Percentiles rank a stretch among this genome's conserved stretches.
These are phyloP conservation scores for Coccomyxa sp. DNA, from an alignment of 139 green algal species.

Conservation along the genomic window DNA sequence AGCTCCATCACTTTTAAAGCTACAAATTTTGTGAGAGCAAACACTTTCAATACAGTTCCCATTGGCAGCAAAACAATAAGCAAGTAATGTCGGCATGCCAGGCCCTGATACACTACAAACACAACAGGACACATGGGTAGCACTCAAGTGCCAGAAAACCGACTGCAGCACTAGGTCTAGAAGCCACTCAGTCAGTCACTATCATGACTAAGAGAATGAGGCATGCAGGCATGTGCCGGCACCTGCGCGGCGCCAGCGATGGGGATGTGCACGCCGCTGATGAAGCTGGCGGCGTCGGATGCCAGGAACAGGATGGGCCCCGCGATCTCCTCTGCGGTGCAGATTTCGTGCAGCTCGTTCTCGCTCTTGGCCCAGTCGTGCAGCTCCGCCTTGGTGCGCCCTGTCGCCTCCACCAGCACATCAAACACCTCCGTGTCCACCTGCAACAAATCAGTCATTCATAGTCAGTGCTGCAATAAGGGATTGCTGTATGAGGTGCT, in stretches of 20 bases:
- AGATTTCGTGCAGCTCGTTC: background rate
- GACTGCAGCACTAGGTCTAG: too few species aligned
- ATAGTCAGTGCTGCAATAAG: background rate
- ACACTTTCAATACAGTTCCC: too few species aligned
- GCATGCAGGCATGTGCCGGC: background rate
- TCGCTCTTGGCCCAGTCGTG: slow-evolving; percentile 5
- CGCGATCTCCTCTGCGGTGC: background rate
- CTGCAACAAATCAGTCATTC: background rate
- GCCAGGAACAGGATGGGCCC: slow-evolving; percentile 3
- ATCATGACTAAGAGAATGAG: too few species aligned
- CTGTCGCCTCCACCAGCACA: background rate
- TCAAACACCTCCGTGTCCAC: slow-evolving; percentile 3
- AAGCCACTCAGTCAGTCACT: too few species aligned
- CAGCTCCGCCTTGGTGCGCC: background rate
- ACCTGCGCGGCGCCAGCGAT: background rate
- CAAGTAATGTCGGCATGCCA: too few species aligned
- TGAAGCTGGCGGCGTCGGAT: background rate
- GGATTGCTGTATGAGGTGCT: background rate
- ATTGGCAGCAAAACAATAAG: too few species aligned
- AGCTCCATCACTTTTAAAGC: too few species aligned
- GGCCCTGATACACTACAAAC: too few species aligned
- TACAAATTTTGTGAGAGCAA: too few species aligned
- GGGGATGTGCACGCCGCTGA: slow-evolving; percentile 1
- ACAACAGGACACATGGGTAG: too few species aligned
- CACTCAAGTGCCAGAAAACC: too few species aligned